These are phyloP conservation scores for Phytopythium aichiense DNA, from an alignment of 352 stramenopile species.

Conservation along the genomic window DNA sequence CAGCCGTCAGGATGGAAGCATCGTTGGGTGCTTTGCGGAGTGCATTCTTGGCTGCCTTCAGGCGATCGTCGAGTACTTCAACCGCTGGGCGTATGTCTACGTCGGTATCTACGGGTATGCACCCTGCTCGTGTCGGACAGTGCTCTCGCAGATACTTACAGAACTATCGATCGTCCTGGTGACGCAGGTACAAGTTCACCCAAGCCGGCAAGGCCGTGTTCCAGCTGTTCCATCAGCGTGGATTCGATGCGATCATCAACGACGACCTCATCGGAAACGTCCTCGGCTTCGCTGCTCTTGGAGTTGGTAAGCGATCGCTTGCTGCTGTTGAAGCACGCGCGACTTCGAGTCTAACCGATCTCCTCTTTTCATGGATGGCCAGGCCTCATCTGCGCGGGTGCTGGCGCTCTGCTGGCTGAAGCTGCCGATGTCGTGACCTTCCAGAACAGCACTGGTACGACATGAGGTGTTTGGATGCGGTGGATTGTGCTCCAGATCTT, in stretches of 20 bases:
- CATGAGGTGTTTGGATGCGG: not conserved
- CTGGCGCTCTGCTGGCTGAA: slow-evolving; percentile 48
- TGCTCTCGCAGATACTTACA: not conserved
- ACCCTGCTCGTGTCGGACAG: not conserved
- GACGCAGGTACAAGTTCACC: slow-evolving; percentile 89
- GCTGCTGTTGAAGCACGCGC: too few species aligned
- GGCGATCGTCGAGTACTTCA: slow-evolving; percentile 90
- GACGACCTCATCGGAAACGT: slow-evolving; percentile 93
- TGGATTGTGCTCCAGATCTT: too few species aligned
- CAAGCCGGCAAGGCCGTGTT: slow-evolving; percentile 92
- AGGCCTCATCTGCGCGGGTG: slow-evolving; percentile 72
- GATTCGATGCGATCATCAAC: slow-evolving; percentile 96
- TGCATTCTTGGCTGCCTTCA: slow-evolving; percentile 83
- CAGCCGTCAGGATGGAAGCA: slow-evolving; percentile 62
- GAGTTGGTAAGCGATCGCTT: slow-evolving; percentile 46
- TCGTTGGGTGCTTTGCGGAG: slow-evolving; percentile 73
- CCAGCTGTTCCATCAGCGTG: slow-evolving; percentile 89
- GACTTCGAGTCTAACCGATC: not conserved
- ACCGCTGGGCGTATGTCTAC: slow-evolving; percentile 94
- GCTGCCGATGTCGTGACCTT: slow-evolving; percentile 48
- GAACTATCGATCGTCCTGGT: slow-evolving; percentile 6
- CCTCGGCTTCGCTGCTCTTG: slow-evolving; percentile 87
- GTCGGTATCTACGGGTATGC: slow-evolving; percentile 84
- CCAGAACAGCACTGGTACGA: slow-evolving; percentile 60
- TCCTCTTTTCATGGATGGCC: not conserved